Evolutionary conservation across 1,284 basidiomycete species (phyloP).

Genomic region (Tetrapyrgos nigripes): DNA sequence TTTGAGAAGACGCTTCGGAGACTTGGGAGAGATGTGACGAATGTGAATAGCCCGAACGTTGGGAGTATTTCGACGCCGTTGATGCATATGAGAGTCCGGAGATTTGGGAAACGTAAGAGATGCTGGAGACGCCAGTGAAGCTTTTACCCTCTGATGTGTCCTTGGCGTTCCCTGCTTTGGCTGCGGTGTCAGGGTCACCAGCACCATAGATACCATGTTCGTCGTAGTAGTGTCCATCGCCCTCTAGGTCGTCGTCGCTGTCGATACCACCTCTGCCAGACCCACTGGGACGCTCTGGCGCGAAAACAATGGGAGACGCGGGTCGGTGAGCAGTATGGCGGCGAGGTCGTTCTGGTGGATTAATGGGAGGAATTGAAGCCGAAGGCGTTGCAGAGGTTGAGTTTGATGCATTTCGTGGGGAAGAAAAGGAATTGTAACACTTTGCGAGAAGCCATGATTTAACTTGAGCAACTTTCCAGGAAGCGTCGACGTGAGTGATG

Average conservation of each 20-base stretch:
- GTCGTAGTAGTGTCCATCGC: not conserved
- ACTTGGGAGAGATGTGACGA: not conserved
- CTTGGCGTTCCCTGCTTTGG: no score
- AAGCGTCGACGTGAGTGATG: slow-evolving; percentile 62
- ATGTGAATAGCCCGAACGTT: not conserved
- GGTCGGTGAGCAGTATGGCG: slow-evolving; percentile 34
- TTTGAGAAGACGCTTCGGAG: not conserved
- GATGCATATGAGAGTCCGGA: not conserved
- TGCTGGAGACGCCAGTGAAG: not conserved
- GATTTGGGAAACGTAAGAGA: not conserved
- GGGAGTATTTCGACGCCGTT: not conserved
- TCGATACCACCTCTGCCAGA: slow-evolving; percentile 30
- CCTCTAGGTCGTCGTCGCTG: slow-evolving; percentile 6
- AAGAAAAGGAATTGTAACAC: slow-evolving; percentile 39
- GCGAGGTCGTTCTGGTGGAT: slow-evolving; percentile 18
- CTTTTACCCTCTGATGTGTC: no score
- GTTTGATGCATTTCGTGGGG: slow-evolving; percentile 20
- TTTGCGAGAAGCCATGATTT: slow-evolving; percentile 68
- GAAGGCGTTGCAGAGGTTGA: not conserved
- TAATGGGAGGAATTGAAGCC: slow-evolving; percentile 28
- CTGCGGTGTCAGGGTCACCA: not conserved
- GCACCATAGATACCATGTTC: not conserved
- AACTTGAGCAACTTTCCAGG: slow-evolving; percentile 63
- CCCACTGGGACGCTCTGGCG: slow-evolving; percentile 27
- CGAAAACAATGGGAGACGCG: slow-evolving; percentile 52